phyloP scores from a whole-genome alignment of 2,329 filamentous ascomycete genomes.

The Ceratocystis eucalypticola region DNA sequence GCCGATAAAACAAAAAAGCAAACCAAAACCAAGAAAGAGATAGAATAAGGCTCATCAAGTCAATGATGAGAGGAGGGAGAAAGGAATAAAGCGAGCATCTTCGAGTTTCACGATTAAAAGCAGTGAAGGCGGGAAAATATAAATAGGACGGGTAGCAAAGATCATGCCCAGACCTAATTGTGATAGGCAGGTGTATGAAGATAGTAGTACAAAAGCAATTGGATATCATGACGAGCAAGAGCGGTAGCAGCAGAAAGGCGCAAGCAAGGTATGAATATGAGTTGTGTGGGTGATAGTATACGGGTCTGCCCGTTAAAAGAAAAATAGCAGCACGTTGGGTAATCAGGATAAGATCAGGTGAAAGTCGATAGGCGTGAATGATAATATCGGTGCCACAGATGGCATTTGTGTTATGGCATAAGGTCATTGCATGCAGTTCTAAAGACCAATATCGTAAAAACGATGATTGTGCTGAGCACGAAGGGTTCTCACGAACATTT shows the following conservation, averaged over 20 bases:
- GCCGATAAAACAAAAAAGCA: background rate
- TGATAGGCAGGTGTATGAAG: background rate
- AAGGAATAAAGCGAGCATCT: background rate
- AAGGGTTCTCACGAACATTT: background rate
- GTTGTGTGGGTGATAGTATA: background rate
- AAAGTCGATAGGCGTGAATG: too few relatives aligned
- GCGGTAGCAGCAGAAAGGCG: background rate
- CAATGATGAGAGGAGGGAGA: background rate
- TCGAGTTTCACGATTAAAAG: background rate
- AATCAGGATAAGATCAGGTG: background rate
- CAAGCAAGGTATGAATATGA: background rate
- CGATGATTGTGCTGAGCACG: background rate
- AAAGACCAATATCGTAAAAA: background rate
- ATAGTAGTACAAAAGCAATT: conserved; percentile 15
- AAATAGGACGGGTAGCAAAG: background rate
- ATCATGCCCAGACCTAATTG: too few relatives aligned
- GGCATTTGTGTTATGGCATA: too few relatives aligned
- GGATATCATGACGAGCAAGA: conserved; percentile 16
- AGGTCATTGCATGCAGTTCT: too few relatives aligned
- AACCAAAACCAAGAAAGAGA: background rate
- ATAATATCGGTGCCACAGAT: too few relatives aligned
- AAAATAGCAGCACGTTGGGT: background rate
- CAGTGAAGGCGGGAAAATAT: background rate
- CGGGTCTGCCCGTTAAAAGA: background rate
- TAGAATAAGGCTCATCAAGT: background rate